phyloP scores from a whole-genome alignment of 208 protist genomes.

The Acanthamoeba comandoni region DNA sequence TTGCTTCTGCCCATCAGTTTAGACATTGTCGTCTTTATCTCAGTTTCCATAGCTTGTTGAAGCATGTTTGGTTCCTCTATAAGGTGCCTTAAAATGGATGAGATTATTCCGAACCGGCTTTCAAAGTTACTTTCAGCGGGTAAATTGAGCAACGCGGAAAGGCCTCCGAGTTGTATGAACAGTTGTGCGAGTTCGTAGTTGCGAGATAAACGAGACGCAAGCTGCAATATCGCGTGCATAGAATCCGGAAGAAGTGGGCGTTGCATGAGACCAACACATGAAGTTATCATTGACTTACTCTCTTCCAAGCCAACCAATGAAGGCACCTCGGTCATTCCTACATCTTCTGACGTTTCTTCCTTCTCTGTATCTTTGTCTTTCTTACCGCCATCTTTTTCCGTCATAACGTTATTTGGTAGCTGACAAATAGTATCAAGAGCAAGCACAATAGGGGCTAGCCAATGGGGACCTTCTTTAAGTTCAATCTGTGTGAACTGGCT shows the following conservation, averaged over 20 bases:
- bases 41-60: conserved; percentile 56
- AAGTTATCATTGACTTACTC: not conserved
- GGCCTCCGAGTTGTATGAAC: conserved; percentile 38
- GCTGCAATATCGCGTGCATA: conserved; percentile 42
- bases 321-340: conserved; percentile 24
- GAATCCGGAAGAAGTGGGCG: conserved; percentile 18
- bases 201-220: conserved; percentile 35
- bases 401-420: conserved; percentile 1
- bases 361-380: not conserved
- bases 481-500: not conserved
- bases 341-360: not conserved
- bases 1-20: conserved; percentile 66
- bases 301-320: conserved; percentile 6
- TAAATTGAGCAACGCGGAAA: conserved; percentile 3
- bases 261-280: conserved; percentile 29
- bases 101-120: conserved; percentile 10
- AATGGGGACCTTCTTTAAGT: not conserved
- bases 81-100: conserved; percentile 42
- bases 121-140: not conserved
- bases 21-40: conserved; percentile 62
- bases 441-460: conserved; percentile 37
- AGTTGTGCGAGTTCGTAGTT: conserved; percentile 50
- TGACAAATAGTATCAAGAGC: conserved; percentile 66
- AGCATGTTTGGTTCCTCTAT: conserved; percentile 63
- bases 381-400: not conserved